phyloP scores from a whole-genome alignment of 305 asterid genomes.

The Plantago lanceolata region DNA sequence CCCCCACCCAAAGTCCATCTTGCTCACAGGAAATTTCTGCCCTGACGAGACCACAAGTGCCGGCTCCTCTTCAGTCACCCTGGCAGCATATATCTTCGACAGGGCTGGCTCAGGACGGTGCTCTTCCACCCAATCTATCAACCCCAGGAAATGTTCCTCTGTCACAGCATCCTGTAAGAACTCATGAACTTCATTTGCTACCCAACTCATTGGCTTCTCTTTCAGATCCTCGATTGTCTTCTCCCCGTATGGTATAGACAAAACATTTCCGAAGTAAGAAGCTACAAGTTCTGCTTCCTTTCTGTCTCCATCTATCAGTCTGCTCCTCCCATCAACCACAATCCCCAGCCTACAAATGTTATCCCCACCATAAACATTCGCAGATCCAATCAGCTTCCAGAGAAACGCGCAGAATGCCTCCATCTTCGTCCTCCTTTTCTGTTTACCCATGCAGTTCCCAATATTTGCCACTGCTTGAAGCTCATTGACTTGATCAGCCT shows the following conservation, averaged over 20 bases:
- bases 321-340: constrained; percentile 52
- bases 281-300: constrained; percentile 13
- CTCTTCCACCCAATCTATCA: constrained; percentile 69
- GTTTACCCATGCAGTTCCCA: not conserved
- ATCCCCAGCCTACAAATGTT: constrained; percentile 40
- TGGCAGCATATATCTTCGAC: constrained; percentile 43
- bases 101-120: constrained; percentile 43
- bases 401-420: constrained; percentile 58
- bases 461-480: constrained; percentile 45
- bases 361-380: constrained; percentile 3
- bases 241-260: constrained; percentile 61
- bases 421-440: constrained; percentile 34
- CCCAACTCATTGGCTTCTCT: constrained; percentile 34
- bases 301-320: constrained; percentile 33
- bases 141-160: constrained; percentile 56
- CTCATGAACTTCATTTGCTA: constrained; percentile 41
- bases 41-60: constrained; percentile 71
- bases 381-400: constrained; percentile 43
- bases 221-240: constrained; percentile 31
- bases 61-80: constrained; percentile 38
- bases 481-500: constrained; percentile 26
- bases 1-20: constrained; percentile 61
- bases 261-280: constrained; percentile 53
- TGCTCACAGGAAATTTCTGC: constrained; percentile 36
- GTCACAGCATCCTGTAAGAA: constrained; percentile 34